phyloP scores from a whole-genome alignment of 805 yeast species.

The Ogataea saltuana region DNA sequence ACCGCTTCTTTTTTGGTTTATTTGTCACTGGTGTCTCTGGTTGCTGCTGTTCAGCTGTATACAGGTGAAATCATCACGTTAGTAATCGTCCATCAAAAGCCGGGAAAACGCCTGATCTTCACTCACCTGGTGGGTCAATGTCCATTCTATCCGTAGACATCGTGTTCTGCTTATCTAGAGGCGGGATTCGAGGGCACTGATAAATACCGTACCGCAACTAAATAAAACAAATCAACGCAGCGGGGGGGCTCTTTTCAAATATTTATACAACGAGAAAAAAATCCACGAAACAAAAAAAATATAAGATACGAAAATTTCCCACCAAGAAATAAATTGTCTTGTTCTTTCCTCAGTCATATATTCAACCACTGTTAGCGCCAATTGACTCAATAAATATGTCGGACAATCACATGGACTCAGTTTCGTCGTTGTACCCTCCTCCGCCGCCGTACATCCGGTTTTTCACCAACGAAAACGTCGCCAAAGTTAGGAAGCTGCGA shows the following conservation, averaged over 20 bases:
- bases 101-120: too few relatives aligned
- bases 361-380: neutral
- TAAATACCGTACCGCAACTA: too few relatives aligned
- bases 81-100: conserved; percentile 4
- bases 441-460: conserved; percentile 83
- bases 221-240: too few relatives aligned
- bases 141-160: conserved; percentile 29
- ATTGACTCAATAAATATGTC: conserved; percentile 1
- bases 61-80: conserved; percentile 6
- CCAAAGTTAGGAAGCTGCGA: conserved; percentile 37
- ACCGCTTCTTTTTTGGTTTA: conserved; percentile 59
- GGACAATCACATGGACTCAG: conserved; percentile 10
- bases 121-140: conserved; percentile 28
- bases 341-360: neutral
- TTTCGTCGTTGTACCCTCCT: conserved; percentile 85
- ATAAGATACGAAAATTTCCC: neutral
- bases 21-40: conserved; percentile 13
- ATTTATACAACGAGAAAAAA: neutral
- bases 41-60: conserved; percentile 8
- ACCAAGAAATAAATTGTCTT: neutral
- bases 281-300: neutral
- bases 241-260: neutral
- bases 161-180: too few relatives aligned
- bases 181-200: too few relatives aligned
- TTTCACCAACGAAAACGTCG: conserved; percentile 71